A percentile compares a stretch with the other conserved stretches of the same genome.
Conservation (phyloP, 495 filamentous ascomycete genomes). For the Friedmanniomyces simplex region DNA sequence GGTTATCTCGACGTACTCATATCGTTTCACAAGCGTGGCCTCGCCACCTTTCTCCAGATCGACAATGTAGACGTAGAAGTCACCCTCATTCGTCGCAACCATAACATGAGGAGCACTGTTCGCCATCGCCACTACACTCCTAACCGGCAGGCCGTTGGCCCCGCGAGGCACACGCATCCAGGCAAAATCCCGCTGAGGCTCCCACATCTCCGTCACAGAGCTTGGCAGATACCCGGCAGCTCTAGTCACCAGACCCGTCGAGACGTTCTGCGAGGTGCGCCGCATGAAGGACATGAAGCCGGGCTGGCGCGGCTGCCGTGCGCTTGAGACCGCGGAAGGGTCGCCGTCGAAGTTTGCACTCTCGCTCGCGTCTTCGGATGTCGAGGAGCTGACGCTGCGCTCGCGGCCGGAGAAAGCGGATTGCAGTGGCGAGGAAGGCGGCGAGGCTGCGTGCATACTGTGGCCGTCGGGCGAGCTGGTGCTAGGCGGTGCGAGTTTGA, state of each 20-base stretch:
- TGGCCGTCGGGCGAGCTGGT: conserved; percentile 19
- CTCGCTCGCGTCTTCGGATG: conserved; percentile 4
- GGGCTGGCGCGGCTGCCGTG: conserved; percentile 10
- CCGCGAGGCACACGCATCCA: conserved; percentile 85
- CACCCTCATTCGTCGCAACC: conserved; percentile 93
- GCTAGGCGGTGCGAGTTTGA: conserved; percentile 55
- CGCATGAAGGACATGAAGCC: conserved; percentile 74
- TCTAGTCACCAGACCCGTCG: conserved; percentile 76
- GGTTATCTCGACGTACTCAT: conserved; percentile 34
- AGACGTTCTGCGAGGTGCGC: conserved; percentile 92
- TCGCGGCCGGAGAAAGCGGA: conserved; percentile 9
- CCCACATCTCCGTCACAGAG: conserved; percentile 94
- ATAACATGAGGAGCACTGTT: conserved; percentile 88
- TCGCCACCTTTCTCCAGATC: conserved; percentile 95
- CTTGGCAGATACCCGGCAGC: conserved; percentile 85
- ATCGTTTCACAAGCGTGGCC: conserved; percentile 80
- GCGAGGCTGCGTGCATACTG: conserved; percentile 4
- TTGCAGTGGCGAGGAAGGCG: conserved; percentile 16
- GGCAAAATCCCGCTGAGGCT: conserved; percentile 88
- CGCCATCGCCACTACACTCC: conserved; percentile 92
- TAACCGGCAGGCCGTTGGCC: conserved; percentile 37
- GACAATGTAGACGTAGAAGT: conserved; percentile 88
- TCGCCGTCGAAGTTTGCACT: conserved; percentile 5
- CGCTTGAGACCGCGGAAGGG: conserved; percentile 11
- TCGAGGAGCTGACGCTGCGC: conserved; percentile 21